Evolutionary conservation across 1,284 basidiomycete species (phyloP).

Genomic region (Polyporus tsugae): DNA sequence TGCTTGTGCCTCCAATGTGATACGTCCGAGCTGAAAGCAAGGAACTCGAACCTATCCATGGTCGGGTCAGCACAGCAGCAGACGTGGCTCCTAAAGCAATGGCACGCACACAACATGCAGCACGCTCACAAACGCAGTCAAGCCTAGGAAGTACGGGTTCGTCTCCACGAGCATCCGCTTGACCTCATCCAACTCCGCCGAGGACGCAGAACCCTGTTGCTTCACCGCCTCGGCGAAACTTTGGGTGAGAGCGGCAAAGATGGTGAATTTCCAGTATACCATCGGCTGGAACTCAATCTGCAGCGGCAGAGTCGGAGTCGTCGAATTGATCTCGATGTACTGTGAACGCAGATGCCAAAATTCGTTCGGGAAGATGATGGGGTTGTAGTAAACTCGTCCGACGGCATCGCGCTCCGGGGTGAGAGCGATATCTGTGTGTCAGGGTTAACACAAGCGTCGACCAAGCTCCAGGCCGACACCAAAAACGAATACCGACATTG

Average conservation of each 20-base stretch:
- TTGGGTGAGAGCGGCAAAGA: slow-evolving; percentile 82
- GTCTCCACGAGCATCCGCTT: slow-evolving; percentile 96
- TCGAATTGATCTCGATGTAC: slow-evolving; percentile 81
- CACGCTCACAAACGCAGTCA: slow-evolving; percentile 85
- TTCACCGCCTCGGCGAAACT: slow-evolving; percentile 86
- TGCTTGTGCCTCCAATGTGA: slow-evolving; percentile 95
- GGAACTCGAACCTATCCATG: slow-evolving; percentile 82
- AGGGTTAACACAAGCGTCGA: slow-evolving; percentile 17
- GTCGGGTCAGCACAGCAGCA: slow-evolving; percentile 2
- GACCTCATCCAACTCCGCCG: slow-evolving; percentile 89
- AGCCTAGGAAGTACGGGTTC: slow-evolving; percentile 87
- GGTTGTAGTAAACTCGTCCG: slow-evolving; percentile 78
- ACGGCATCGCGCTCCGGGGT: slow-evolving; percentile 68
- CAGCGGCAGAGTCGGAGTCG: slow-evolving; percentile 78
- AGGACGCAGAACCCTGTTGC: slow-evolving; percentile 67
- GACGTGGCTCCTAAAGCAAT: background rate
- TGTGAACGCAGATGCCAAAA: slow-evolving; percentile 92
- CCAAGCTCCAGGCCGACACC: background rate
- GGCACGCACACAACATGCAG: slow-evolving; percentile 83
- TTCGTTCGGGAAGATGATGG: slow-evolving; percentile 93
- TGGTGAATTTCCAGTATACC: slow-evolving; percentile 86
- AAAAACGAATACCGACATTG: slow-evolving; percentile 58
- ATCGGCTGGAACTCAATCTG: slow-evolving; percentile 88
- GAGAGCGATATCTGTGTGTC: slow-evolving; percentile 62
- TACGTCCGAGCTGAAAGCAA: slow-evolving; percentile 95